A percentile compares a stretch with the other conserved stretches of the same genome.
Evolutionary conservation across 306 rosid genomes (phyloP).

Genomic region (Luffa acutangula): DNA sequence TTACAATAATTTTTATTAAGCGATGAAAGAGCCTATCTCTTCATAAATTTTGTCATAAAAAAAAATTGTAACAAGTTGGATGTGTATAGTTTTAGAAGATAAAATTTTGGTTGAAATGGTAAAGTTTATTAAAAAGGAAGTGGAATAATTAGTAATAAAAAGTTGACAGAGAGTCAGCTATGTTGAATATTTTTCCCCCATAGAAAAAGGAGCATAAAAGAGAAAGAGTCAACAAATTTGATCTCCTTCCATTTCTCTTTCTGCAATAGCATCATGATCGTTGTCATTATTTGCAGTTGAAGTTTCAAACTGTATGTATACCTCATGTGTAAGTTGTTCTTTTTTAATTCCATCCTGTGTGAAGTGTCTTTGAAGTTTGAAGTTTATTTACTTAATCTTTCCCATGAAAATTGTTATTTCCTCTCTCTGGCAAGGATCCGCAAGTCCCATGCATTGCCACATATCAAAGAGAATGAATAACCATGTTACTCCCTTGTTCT

Average conservation of each 20-base stretch:
- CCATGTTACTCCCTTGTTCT: not conserved
- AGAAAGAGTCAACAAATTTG: conserved; percentile 1
- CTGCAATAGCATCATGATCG: not conserved
- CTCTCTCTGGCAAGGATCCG: not conserved
- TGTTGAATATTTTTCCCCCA: not conserved
- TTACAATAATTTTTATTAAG: too few species aligned
- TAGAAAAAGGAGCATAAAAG: not conserved
- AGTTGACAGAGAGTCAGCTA: not conserved
- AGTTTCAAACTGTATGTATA: not conserved
- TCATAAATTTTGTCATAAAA: too few species aligned
- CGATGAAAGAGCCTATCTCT: too few species aligned
- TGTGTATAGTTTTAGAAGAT: too few species aligned
- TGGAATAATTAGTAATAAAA: not conserved
- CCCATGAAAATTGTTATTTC: not conserved
- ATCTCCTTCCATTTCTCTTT: not conserved
- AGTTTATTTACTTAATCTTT: not conserved
- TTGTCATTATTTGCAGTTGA: not conserved
- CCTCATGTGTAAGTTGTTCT: not conserved
- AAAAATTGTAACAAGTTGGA: too few species aligned
- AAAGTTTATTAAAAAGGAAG: not conserved
- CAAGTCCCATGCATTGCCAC: not conserved
- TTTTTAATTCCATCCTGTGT: not conserved
- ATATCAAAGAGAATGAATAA: not conserved
- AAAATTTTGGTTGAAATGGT: too few species aligned
- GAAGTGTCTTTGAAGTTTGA: not conserved